Base-by-base conservation (phyloP, 768 basidiomycete genomes). In the Pleurotus salmoneostramineus region DNA sequence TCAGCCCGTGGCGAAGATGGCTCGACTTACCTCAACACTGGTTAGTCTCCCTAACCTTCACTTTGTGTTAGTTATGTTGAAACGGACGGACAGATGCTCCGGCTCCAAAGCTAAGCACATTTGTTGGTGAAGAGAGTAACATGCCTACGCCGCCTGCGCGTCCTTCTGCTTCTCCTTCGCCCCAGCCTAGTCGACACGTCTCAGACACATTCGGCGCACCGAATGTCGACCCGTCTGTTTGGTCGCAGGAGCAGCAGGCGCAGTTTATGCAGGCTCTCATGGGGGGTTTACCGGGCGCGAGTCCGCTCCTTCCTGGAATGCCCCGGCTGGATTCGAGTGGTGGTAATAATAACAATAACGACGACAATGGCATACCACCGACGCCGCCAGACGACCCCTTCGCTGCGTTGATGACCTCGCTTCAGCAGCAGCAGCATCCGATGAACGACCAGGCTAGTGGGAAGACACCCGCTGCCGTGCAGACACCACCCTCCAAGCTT, bases 1-100 rank as follows among this genome's bases (percentile, higher is more conserved):
- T 87, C 86, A 3, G 79, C 81, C 10, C 81, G 88, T 36, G 81
- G 91, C 17, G 88, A 89, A 50, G 88, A 91, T 57, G 83, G 78
- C 6, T 74, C 83, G 3, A 75, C 76, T 8, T 85, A 80, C 64
- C 68, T 79, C 54, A 79, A 78, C 63, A 74, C 81, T 56, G 81
- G 85, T 84, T 55, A 69, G 68, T 69, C 32, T 40, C 35, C 60
- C 33, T 50, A 66, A 11, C 45, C 42, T 61, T 17, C 61, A 56
- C 56, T n/a, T 50, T 46, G 57, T 44, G 12, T 35, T 3, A 11
- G 43, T 36, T 32, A 27, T 27, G 35, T n/a, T 35, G 6, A 44
- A 31, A 21, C 46, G 33, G 33, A 1, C 21, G 21, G 1, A 27
- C 21, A 27, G 50, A 55, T 27, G 37, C 40, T n/a, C 27, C 46